These are phyloP conservation scores for Ceratocystis eucalypticola DNA, from an alignment of 2,329 filamentous ascomycete genomes.

Conservation along the genomic window DNA sequence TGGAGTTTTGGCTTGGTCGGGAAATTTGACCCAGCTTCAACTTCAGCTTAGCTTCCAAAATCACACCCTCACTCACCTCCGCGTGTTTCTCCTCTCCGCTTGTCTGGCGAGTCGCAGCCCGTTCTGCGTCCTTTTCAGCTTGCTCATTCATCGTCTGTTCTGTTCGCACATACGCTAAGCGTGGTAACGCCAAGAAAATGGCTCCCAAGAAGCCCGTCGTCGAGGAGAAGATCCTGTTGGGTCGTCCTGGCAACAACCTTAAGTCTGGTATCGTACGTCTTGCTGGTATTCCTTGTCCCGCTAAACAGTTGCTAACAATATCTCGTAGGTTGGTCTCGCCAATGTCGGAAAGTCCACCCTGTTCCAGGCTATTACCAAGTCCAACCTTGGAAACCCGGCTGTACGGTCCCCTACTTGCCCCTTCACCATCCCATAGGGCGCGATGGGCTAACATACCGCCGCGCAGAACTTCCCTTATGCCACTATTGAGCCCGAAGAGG, in stretches of 20 bases:
- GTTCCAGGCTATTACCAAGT: constrained; percentile 99
- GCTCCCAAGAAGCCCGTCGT: constrained; percentile 84
- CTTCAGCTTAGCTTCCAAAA: constrained; percentile 13
- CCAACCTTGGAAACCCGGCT: constrained; percentile 90
- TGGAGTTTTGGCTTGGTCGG: constrained; percentile 10
- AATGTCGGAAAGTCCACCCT: constrained; percentile 99
- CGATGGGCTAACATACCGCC: constrained; percentile 22
- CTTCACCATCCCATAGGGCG: constrained; percentile 26
- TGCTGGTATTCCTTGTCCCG: background rate
- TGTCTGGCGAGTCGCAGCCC: constrained; percentile 45
- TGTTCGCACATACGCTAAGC: constrained; percentile 43
- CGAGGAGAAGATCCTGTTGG: constrained; percentile 93
- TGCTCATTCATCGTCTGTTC: constrained; percentile 27
- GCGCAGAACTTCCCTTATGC: constrained; percentile 90
- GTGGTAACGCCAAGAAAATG: constrained; percentile 54
- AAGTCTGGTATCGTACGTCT: constrained; percentile 92
- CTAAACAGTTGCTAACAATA: constrained; percentile 2
- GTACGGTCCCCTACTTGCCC: constrained; percentile 39
- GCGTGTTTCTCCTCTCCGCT: constrained; percentile 40
- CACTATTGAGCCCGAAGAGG: constrained; percentile 97
- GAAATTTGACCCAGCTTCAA: constrained; percentile 10
- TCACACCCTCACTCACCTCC: constrained; percentile 24
- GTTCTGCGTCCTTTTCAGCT: constrained; percentile 40
- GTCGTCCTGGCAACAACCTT: constrained; percentile 90
- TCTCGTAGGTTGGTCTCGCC: constrained; percentile 73